phyloP scores from a whole-genome alignment of 805 yeast species.

The Candida argentea region DNA sequence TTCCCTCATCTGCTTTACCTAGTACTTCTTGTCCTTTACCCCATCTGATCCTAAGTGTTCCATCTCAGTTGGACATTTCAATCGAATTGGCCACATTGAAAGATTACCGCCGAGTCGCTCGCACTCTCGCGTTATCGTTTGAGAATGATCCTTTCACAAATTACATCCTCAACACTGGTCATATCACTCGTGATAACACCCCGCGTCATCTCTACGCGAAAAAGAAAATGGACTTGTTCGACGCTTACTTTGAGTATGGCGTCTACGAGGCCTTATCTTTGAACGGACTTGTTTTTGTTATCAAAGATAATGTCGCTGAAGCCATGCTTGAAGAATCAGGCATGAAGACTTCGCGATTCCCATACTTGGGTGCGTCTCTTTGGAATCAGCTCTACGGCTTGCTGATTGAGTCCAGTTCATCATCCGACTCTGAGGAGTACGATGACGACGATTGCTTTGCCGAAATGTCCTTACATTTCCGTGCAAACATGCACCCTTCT shows the following conservation, averaged over 20 bases:
- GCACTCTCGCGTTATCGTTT: conserved; percentile 42
- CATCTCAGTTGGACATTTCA: conserved; percentile 7
- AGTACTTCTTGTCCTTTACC: conserved; percentile 1
- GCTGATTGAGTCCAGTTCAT: conserved; percentile 6
- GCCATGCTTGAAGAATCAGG: conserved; percentile 15
- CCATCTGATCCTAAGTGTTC: conserved; percentile 6
- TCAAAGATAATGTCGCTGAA: conserved; percentile 40
- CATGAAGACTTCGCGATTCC: conserved; percentile 21
- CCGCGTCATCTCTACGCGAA: conserved; percentile 18
- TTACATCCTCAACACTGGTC: conserved; percentile 33
- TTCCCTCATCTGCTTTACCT: conserved; percentile 1
- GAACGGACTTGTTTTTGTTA: conserved; percentile 41
- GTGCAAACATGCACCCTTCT: conserved; percentile 19
- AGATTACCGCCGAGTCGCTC: conserved; percentile 47
- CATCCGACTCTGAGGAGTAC: conserved; percentile 10
- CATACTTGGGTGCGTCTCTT: conserved; percentile 45
- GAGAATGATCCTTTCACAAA: conserved; percentile 44
- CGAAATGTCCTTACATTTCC: conserved; percentile 10
- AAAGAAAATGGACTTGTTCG: conserved; percentile 32
- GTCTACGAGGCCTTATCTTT: conserved; percentile 40
- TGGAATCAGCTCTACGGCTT: conserved; percentile 21
- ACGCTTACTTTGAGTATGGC: conserved; percentile 42
- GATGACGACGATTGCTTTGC: conserved; percentile 15
- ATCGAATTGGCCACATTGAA: conserved; percentile 17
- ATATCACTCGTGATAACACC: conserved; percentile 16